A percentile compares a stretch with the other conserved stretches of the same genome.
These are phyloP conservation scores for Royoungia palumana DNA, from an alignment of 768 basidiomycete genomes.

Conservation along the genomic window DNA sequence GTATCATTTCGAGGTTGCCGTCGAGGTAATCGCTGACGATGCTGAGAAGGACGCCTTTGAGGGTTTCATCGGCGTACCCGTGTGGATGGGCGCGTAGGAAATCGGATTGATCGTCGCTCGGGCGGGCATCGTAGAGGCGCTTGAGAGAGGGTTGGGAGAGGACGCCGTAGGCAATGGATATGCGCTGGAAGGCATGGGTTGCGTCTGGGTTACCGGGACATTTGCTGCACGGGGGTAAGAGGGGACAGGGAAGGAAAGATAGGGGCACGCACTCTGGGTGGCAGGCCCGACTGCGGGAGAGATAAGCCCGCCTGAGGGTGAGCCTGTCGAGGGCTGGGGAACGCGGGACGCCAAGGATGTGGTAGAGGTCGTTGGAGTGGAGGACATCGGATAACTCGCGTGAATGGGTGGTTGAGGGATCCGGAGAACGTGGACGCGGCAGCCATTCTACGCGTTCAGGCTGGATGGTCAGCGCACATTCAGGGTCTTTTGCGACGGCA, in stretches of 20 bases:
- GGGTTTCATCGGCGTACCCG: slow-evolving; percentile 72
- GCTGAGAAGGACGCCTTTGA: slow-evolving; percentile 67
- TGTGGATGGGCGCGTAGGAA: slow-evolving; percentile 52
- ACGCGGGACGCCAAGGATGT: slow-evolving; percentile 63
- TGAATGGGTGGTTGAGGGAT: slow-evolving; percentile 5
- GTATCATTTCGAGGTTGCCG: slow-evolving; percentile 83
- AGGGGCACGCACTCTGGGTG: slow-evolving; percentile 74
- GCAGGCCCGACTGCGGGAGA: slow-evolving; percentile 68
- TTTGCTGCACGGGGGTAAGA: slow-evolving; percentile 52
- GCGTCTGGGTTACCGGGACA: slow-evolving; percentile 72
- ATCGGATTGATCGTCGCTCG: slow-evolving; percentile 40
- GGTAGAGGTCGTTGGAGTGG: slow-evolving; percentile 63
- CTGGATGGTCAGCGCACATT: slow-evolving; percentile 31
- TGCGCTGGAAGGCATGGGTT: slow-evolving; percentile 82
- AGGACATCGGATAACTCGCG: slow-evolving; percentile 46
- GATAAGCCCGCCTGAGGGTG: slow-evolving; percentile 70
- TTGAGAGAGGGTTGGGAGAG: slow-evolving; percentile 70
- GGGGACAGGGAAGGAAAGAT: not conserved
- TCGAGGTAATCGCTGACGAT: slow-evolving; percentile 82
- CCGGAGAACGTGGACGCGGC: slow-evolving; percentile 16
- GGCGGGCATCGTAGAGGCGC: slow-evolving; percentile 63
- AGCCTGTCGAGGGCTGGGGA: slow-evolving; percentile 52
- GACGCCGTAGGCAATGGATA: slow-evolving; percentile 79
- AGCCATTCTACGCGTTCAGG: slow-evolving; percentile 30
- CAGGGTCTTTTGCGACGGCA: slow-evolving; percentile 44